These are phyloP conservation scores for Saccharomycopsis sp. DNA, from an alignment of 805 yeast genomes.

Conservation along the genomic window DNA sequence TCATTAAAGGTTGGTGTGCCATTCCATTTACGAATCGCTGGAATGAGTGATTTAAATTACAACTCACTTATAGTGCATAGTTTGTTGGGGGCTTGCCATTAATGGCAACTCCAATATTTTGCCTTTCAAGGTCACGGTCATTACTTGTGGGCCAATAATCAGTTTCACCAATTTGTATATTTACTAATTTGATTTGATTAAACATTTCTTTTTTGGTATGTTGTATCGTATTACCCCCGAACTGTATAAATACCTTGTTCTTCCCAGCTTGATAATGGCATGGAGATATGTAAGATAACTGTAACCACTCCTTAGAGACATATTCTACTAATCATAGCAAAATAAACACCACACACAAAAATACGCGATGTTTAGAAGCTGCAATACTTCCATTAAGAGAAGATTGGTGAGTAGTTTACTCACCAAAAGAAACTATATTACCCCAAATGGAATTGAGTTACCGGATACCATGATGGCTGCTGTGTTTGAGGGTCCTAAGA, in stretches of 20 bases:
- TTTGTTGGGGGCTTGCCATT: background rate
- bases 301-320: background rate
- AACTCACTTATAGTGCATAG: background rate
- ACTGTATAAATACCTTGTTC: background rate
- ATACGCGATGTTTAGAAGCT: background rate
- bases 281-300: no score
- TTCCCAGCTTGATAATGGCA: no score
- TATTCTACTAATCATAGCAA: background rate
- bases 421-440: background rate
- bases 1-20: background rate
- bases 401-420: background rate
- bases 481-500: constrained; percentile 39
- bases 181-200: background rate
- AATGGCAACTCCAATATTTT: background rate
- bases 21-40: background rate
- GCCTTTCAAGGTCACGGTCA: background rate
- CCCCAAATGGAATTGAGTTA: background rate
- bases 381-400: background rate
- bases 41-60: no score
- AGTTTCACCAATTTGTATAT: background rate
- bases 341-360: background rate
- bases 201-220: background rate
- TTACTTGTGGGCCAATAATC: background rate
- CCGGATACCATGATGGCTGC: constrained; percentile 41
- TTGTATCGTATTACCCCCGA: background rate